These are phyloP conservation scores for Alopecurus myosuroides DNA, from an alignment of 176 grass and related monocot genomes.

Conservation along the genomic window DNA sequence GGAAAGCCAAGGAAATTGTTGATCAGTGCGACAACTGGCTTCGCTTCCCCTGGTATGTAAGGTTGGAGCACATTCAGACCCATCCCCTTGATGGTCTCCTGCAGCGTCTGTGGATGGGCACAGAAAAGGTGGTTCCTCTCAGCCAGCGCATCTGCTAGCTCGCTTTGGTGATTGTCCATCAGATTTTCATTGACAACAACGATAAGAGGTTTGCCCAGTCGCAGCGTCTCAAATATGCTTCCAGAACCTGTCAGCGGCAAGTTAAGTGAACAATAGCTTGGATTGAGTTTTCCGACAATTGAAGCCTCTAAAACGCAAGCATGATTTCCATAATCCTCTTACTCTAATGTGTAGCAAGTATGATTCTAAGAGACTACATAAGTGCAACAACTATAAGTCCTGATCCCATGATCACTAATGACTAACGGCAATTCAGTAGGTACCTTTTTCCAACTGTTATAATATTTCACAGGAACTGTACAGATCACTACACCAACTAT, in stretches of 20 bases:
- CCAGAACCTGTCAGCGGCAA: conserved; percentile 56
- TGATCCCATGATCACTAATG: not conserved
- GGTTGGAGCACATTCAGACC: conserved; percentile 41
- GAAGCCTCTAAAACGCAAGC: not conserved
- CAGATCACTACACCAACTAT: not conserved
- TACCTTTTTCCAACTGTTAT: not conserved
- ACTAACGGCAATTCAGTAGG: not conserved
- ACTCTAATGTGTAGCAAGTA: not conserved
- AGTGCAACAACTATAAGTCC: not conserved
- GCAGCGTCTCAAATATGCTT: conserved; percentile 83
- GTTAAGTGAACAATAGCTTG: not conserved
- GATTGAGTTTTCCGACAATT: not conserved
- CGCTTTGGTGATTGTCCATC: conserved; percentile 88
- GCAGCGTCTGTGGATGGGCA: conserved; percentile 45
- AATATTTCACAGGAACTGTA: not conserved
- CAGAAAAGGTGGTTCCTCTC: conserved; percentile 72
- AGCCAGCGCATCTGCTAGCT: conserved; percentile 74
- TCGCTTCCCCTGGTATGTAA: conserved; percentile 49
- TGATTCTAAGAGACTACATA: not conserved
- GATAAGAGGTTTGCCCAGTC: conserved; percentile 55
- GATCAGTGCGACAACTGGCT: conserved; percentile 42
- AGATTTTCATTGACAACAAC: conserved; percentile 87
- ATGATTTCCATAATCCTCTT: not conserved
- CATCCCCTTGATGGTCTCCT: conserved; percentile 47
- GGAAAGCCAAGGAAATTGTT: conserved; percentile 59